Conservation (phyloP, 23 red algal species). For the Gracilariopsis chorda region DNA sequence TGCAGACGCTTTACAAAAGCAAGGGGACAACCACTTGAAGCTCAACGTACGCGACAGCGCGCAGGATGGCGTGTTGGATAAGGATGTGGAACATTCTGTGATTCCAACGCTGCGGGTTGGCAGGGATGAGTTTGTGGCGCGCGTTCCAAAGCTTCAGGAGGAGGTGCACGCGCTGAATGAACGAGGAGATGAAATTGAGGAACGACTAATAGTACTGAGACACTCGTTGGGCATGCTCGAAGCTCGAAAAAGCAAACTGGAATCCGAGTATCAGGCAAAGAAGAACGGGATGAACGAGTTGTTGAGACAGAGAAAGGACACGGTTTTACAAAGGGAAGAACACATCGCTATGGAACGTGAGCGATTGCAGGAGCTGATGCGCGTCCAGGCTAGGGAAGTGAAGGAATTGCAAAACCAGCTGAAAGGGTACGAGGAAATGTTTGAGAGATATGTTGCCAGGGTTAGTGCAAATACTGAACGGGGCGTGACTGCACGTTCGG, state of each 20-base stretch:
- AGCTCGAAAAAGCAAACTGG: conserved; percentile 5
- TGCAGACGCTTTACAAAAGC: background rate
- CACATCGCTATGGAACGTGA: background rate
- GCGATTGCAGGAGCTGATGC: background rate
- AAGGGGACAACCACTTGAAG: background rate
- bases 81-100: conserved; percentile 19
- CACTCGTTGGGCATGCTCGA: conserved; percentile 15
- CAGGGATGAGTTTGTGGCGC: background rate
- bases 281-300: background rate
- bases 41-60: background rate
- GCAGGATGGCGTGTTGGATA: background rate
- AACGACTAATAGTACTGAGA: conserved; percentile 17
- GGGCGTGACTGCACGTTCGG: background rate
- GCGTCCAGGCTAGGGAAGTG: background rate
- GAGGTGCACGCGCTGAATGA: conserved; percentile 15
- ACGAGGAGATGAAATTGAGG: conserved; percentile 30
- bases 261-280: conserved; percentile 28
- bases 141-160: background rate
- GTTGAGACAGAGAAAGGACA: background rate
- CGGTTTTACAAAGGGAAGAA: conserved; percentile 12
- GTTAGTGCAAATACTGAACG: background rate
- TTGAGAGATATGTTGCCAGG: background rate
- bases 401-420: background rate
- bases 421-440: background rate
- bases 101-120: background rate